phyloP scores from a whole-genome alignment of 306 rosid genomes.

The Hippophae gyantsensis region DNA sequence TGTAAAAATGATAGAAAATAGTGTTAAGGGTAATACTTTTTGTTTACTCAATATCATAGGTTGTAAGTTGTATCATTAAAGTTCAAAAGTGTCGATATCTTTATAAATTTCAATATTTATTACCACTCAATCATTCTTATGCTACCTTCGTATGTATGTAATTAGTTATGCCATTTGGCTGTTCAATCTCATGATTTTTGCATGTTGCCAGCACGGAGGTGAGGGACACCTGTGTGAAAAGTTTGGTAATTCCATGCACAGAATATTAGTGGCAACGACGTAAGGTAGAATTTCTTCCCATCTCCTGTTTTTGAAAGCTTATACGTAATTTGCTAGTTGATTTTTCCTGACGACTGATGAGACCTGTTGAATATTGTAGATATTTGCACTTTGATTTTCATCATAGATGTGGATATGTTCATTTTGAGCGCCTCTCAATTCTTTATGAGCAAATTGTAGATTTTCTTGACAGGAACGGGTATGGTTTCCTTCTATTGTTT shows the following conservation, averaged over 20 bases:
- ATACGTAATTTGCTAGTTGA: neutral
- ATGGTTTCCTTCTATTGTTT: constrained; percentile 24
- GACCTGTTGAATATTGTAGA: constrained; percentile 36
- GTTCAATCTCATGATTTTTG: constrained; percentile 17
- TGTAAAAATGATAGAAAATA: too few relatives aligned
- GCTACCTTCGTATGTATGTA: neutral
- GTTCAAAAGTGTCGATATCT: too few relatives aligned
- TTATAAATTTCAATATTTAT: constrained; percentile 3
- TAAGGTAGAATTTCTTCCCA: constrained; percentile 62
- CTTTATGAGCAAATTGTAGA: constrained; percentile 87
- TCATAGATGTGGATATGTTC: constrained; percentile 83
- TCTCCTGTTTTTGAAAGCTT: constrained; percentile 10
- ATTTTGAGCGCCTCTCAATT: constrained; percentile 85
- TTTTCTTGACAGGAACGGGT: constrained; percentile 84
- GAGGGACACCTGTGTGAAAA: constrained; percentile 78
- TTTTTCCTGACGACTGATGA: constrained; percentile 11
- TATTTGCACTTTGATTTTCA: constrained; percentile 96
- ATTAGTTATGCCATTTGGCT: neutral
- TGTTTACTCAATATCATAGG: too few relatives aligned
- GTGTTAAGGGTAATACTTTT: too few relatives aligned
- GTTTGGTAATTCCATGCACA: constrained; percentile 63
- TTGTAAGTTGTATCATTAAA: too few relatives aligned
- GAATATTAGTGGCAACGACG: constrained; percentile 59
- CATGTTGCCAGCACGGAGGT: constrained; percentile 75
- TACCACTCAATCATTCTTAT: constrained; percentile 14